phyloP scores from a whole-genome alignment of 1,284 basidiomycete species.

The Cronartium quercuum region DNA sequence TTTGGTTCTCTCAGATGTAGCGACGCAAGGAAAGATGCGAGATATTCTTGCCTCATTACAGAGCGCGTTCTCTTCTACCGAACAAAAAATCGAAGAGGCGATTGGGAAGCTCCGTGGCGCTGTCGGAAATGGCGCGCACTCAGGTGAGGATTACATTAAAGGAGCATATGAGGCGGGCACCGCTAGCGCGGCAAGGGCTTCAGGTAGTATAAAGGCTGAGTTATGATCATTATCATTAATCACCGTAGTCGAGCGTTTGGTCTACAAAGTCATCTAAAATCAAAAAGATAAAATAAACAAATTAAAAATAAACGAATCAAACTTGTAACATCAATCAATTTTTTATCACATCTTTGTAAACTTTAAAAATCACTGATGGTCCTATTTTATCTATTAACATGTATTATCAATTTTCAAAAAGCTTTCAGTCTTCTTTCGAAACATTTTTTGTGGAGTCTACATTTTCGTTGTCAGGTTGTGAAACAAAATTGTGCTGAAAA shows the following conservation, averaged over 20 bases:
- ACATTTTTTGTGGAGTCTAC: too few species aligned
- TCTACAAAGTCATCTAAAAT: neutral
- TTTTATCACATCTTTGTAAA: too few species aligned
- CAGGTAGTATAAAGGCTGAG: neutral
- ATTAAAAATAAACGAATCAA: too few species aligned
- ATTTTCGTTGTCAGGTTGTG: too few species aligned
- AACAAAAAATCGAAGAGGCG: slow-evolving; percentile 43
- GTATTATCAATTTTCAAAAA: too few species aligned
- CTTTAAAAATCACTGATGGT: too few species aligned
- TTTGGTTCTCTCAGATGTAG: slow-evolving; percentile 38
- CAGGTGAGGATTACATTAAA: neutral
- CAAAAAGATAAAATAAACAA: too few species aligned
- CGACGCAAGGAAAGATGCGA: slow-evolving; percentile 41
- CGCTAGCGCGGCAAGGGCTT: slow-evolving; percentile 1
- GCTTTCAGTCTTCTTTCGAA: too few species aligned
- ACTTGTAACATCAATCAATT: too few species aligned
- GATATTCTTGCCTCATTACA: slow-evolving; percentile 38
- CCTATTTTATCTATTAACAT: too few species aligned
- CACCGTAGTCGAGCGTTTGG: neutral
- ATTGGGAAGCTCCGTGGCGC: slow-evolving; percentile 44
- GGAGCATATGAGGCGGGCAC: slow-evolving; percentile 1
- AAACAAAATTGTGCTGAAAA: too few species aligned
- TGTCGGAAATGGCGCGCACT: slow-evolving; percentile 40
- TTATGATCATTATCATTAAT: neutral
- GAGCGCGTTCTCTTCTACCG: slow-evolving; percentile 36